phyloP scores from a whole-genome alignment of 2,329 filamentous ascomycete genomes.

The Didymella exigua region DNA sequence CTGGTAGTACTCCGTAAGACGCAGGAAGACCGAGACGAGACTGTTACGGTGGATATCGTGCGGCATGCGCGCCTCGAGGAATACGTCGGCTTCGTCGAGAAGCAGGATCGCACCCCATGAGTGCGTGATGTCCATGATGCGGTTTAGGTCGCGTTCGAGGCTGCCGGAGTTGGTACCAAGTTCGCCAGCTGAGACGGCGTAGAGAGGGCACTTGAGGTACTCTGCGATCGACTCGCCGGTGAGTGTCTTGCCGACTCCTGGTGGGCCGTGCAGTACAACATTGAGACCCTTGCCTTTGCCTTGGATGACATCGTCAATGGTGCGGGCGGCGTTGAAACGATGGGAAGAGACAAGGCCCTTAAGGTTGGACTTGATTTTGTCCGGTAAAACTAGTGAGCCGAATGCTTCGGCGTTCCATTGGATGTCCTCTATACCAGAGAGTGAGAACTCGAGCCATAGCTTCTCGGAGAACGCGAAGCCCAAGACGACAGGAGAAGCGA shows the following conservation, averaged over 20 bases:
- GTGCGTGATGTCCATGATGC: slow-evolving; percentile 84
- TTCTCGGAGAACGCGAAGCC: slow-evolving; percentile 90
- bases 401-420: slow-evolving; percentile 85
- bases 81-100: slow-evolving; percentile 71
- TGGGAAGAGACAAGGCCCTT: slow-evolving; percentile 83
- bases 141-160: slow-evolving; percentile 78
- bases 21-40: slow-evolving; percentile 84
- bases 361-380: slow-evolving; percentile 68
- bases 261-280: slow-evolving; percentile 75
- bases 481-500: slow-evolving; percentile 81
- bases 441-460: slow-evolving; percentile 85
- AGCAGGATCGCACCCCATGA: slow-evolving; percentile 85
- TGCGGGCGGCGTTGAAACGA: slow-evolving; percentile 79
- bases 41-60: slow-evolving; percentile 85
- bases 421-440: slow-evolving; percentile 79
- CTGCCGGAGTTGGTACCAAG: slow-evolving; percentile 74
- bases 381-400: slow-evolving; percentile 74
- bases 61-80: slow-evolving; percentile 77
- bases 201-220: slow-evolving; percentile 78
- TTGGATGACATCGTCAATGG: slow-evolving; percentile 73
- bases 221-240: slow-evolving; percentile 88
- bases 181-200: slow-evolving; percentile 82
- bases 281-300: slow-evolving; percentile 89
- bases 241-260: slow-evolving; percentile 86
- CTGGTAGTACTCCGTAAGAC: slow-evolving; percentile 88